Evolutionary conservation across 1,284 basidiomycete genomes (phyloP), one percentile per base, ranked within the genome.

Genomic region (Rhodotorula mucilaginosa): DNA sequence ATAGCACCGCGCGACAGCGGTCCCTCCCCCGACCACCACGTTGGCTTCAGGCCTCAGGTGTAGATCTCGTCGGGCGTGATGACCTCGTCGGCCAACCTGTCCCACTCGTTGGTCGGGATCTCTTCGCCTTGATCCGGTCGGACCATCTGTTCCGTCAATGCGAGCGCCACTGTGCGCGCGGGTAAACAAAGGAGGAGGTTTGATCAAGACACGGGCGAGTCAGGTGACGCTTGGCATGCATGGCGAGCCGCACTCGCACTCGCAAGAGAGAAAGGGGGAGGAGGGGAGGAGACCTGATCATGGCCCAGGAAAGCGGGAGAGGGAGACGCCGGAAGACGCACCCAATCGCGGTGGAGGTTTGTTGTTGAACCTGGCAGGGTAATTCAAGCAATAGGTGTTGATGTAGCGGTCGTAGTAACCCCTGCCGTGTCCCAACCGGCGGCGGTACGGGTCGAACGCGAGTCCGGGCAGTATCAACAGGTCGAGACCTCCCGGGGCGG

Each of bases 371-470:
- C 69, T 10, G 16, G 2, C 6, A 2, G 69, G 67, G 47, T 74
- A 74, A 19, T 65, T 67, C 7, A 65, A 15, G 13, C 67, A 67
- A 29, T 56, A 56, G 5, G 34, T 44, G 12, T 61, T 67, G 54
- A 74, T 67, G 57, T 73, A 73, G 3, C 81, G 79, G 70, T 83
- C 82, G 70, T 83, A 83, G 78, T 82, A 83, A 1, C 82, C 82
- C 58, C 81, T 77, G 26, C 82, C 82, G 67, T 83, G 81, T 4
- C 82, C 82, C 0, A 83, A 69, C 15, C 82, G 71, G n/a, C 79
- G 79, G 19, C 79, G 78, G 3, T 73, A 48, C 48, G 63, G 47
- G 67, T 83, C 82, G 65, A 82, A 83, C 0, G 80, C 80, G 10
- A 83, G 75, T 21, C 81, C 82, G 0, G 82, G 82, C 4, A 81